Evolutionary conservation across 2,329 filamentous ascomycete genomes (phyloP), one percentile per base, ranked within the genome.

Genomic region (Epichloe uncinata): DNA sequence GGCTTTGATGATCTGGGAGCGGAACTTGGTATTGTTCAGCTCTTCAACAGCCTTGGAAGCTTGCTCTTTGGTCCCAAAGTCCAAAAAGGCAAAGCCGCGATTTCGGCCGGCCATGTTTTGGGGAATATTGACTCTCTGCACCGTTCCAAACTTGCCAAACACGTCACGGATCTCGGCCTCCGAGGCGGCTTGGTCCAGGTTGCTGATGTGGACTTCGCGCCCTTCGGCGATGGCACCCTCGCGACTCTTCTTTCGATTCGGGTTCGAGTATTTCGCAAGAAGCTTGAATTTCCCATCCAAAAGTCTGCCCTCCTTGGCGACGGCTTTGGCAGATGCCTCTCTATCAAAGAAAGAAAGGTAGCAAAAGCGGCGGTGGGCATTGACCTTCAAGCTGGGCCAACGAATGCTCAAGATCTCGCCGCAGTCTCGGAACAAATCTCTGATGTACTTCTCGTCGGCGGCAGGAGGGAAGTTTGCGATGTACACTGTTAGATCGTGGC

Each of bases 301-400:
- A 20, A 81, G 63, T 50, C 75, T 82, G 26, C 84, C 84, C 60
- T 96, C 77, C 45, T 95, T 76, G 52, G 79, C 69, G 0, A 82
- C 84, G 1, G 90, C 90, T 45, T 78, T 79, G 38, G 79, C 74
- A 0, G 89, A 87, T 48, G 79, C 77, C n/a, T 75, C 73, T 3
- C 76, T 67, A 34, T 81, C 79, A 45, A 81, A 76, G 63, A 96
- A 96, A n/a, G 94, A 87, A 6, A 96, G 75, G 65, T 98, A 98
- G 70, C 90, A 96, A 69, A 98, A 98, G 22, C 93, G 84, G 34
- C 93, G 86, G 58, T 87, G 83, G 1, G 84, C 83, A 60, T 96
- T 91, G 65, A 78, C 89, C 63, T 94, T 94, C 47, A 98, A 77
- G 50, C 88, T 95, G 2, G 93, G 93, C 69, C 93, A 93, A 20